A percentile compares a stretch with the other conserved stretches of the same genome.
phyloP scores from a whole-genome alignment of 2,329 filamentous ascomycete species.

The Ascochyta lentis region DNA sequence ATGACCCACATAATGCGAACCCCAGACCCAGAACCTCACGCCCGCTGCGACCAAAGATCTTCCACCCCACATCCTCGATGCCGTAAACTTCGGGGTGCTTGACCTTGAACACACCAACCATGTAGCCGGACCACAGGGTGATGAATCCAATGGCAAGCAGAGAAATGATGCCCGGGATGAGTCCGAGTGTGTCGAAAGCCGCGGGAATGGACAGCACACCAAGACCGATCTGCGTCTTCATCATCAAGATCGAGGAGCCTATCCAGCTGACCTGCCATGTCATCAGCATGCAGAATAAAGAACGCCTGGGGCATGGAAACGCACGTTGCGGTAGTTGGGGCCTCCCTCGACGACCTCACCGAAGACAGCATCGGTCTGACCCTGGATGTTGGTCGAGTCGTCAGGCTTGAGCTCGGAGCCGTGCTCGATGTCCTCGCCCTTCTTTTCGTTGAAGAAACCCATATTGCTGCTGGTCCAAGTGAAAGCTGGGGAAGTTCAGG shows the following conservation, averaged over 20 bases:
- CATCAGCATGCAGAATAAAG: not conserved
- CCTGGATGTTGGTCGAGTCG: conserved; percentile 10
- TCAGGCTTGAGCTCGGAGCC: conserved; percentile 14
- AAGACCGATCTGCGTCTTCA: conserved; percentile 34
- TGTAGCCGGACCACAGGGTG: conserved; percentile 57
- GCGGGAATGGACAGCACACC: conserved; percentile 56
- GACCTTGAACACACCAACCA: conserved; percentile 59
- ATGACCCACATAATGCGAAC: conserved; percentile 43
- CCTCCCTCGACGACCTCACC: conserved; percentile 21
- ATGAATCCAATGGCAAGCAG: conserved; percentile 50
- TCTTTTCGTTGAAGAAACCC: conserved; percentile 12
- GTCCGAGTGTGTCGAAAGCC: conserved; percentile 54
- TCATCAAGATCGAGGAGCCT: conserved; percentile 28
- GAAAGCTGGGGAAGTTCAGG: conserved; percentile 5
- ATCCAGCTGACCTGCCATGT: conserved; percentile 24
- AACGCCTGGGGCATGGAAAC: not conserved
- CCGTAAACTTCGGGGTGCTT: conserved; percentile 61
- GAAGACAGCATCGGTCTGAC: conserved; percentile 19
- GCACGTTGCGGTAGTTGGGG: conserved; percentile 19
- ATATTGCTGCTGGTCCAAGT: not conserved
- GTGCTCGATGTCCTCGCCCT: conserved; percentile 10
- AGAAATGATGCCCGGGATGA: conserved; percentile 56
- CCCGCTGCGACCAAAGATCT: conserved; percentile 60
- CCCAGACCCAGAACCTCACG: conserved; percentile 52
- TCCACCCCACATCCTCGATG: conserved; percentile 62